Evolutionary conservation across 768 basidiomycete genomes (phyloP), one percentile per base, ranked within the genome.

Genomic region (Collybia sordida): DNA sequence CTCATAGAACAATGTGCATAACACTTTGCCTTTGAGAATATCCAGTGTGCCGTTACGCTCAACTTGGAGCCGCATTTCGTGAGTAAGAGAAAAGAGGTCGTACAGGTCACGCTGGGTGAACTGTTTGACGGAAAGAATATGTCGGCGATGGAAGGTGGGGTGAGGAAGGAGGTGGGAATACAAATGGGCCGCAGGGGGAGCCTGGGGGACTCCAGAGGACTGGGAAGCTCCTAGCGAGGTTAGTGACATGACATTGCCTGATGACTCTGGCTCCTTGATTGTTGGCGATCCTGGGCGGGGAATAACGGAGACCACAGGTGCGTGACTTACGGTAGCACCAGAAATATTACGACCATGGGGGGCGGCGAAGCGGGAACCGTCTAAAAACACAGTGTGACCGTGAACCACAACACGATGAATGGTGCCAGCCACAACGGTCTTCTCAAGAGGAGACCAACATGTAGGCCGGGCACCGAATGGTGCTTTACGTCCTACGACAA

Each of bases 51-150:
- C 93, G 60, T 85, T 88, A 24, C 94, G 82, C 69, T 99, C 97
- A 12, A 98, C 94, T 61, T 94, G 94, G 31, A 93, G 79, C 43
- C 92, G 88, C 94, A 99, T 95, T 71, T 99, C 97, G 57, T 93
- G 87, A 0, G 97, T 96, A 43, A 98, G 73, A 40, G 90, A 86
- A 75, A 98, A 99, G 35, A 99, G 82, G 54, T 91, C 89, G 63
- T 98, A 89, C 52, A 98, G 78, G 59, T 99, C 94, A 38, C 86
- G 84, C 47, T 89, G 84, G 31, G 75, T 83, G 70, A 98, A 94
- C 56, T 98, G 93, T 64, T 94, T 97, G 53, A 98, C 93, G 0
- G 92, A 85, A 15, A 98, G 82, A 52, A 98, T 93, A 65, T 98
- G 93, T 34, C 92, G 85, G 49, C 91, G 86, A 59, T 94, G 85